A percentile compares a stretch with the other conserved stretches of the same genome.
These are phyloP conservation scores for Quercus glauca DNA, from an alignment of 306 rosid genomes.

Conservation along the genomic window DNA sequence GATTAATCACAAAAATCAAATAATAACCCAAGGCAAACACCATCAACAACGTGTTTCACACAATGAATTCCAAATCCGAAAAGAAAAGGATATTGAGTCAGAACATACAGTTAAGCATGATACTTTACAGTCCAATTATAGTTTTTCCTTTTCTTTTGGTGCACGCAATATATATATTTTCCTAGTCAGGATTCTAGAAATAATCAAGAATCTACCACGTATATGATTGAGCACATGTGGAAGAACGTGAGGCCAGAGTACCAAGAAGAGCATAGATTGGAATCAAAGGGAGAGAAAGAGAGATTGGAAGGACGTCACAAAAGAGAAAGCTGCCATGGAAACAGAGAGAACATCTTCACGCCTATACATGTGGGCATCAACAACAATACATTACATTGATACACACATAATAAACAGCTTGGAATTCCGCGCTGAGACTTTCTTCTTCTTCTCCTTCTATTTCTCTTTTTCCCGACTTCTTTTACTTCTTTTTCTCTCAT, in stretches of 20 bases:
- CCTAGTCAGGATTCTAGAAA: not conserved
- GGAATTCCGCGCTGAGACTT: slow-evolving; percentile 45
- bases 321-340: slow-evolving; percentile 74
- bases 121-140: not conserved
- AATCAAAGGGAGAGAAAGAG: slow-evolving; percentile 27
- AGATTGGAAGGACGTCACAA: slow-evolving; percentile 43
- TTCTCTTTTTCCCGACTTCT: slow-evolving; percentile 11
- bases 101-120: too few relatives aligned
- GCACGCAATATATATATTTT: not conserved
- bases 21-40: too few relatives aligned
- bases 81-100: too few relatives aligned
- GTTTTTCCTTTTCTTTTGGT: not conserved
- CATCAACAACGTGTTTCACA: too few relatives aligned
- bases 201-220: slow-evolving; percentile 34
- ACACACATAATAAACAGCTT: slow-evolving; percentile 31
- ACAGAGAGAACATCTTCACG: slow-evolving; percentile 77
- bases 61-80: too few relatives aligned
- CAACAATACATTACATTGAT: slow-evolving; percentile 4
- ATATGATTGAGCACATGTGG: slow-evolving; percentile 62
- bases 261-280: slow-evolving; percentile 42
- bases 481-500: not conserved
- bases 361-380: slow-evolving; percentile 62
- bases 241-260: slow-evolving; percentile 39
- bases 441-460: slow-evolving; percentile 15
- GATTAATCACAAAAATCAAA: too few relatives aligned